These are phyloP conservation scores for Dendrobium chrysotoxum DNA, from an alignment of 106 monocot species.

Conservation along the genomic window DNA sequence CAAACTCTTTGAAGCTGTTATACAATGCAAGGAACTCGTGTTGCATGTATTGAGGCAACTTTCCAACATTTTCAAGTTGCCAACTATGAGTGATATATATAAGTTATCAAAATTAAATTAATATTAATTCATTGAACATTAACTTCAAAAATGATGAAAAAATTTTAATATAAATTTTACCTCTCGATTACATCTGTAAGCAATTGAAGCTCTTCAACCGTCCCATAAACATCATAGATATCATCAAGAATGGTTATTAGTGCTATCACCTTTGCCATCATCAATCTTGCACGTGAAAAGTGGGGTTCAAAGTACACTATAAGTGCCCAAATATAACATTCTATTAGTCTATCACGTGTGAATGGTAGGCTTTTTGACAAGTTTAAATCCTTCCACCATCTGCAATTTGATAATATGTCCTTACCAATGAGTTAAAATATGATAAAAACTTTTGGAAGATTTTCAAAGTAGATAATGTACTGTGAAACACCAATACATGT, in stretches of 20 bases:
- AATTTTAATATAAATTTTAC: not conserved
- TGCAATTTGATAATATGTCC: not conserved
- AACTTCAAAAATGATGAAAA: no score
- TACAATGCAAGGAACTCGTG: no score
- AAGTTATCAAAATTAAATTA: no score
- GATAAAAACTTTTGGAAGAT: no score
- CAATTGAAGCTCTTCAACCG: not conserved
- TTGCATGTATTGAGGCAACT: no score
- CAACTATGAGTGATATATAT: no score
- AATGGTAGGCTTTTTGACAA: not conserved
- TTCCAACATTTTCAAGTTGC: no score
- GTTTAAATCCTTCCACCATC: constrained; percentile 18
- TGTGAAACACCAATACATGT: not conserved
- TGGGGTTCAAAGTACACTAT: constrained; percentile 1
- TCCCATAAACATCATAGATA: not conserved
- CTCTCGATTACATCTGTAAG: constrained; percentile 2
- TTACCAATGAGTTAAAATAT: not conserved
- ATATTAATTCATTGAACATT: no score
- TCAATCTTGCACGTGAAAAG: not conserved
- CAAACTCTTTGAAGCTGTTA: no score
- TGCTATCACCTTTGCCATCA: not conserved
- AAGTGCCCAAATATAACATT: not conserved
- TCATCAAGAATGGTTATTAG: not conserved
- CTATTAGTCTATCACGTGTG: constrained; percentile 1
- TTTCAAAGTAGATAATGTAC: no score